Evolutionary conservation across 2,329 filamentous ascomycete genomes (phyloP).

Genomic region (Colletotrichum costaricense): DNA sequence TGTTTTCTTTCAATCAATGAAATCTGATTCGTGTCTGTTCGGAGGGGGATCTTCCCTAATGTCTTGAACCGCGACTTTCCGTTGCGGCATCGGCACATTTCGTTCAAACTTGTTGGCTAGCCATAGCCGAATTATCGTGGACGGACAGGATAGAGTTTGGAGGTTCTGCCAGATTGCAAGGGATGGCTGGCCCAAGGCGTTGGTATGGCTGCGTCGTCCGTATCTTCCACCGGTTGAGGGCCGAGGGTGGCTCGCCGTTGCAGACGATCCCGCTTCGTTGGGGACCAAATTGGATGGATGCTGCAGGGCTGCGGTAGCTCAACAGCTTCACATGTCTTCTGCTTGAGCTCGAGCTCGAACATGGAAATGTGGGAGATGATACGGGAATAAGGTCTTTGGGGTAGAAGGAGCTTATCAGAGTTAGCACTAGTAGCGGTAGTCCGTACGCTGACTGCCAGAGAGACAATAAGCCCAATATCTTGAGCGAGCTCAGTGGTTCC

Average conservation of each 20-base stretch:
- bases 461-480: constrained; percentile 11
- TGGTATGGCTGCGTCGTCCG: background rate
- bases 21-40: background rate
- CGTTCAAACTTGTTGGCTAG: background rate
- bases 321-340: constrained; percentile 22
- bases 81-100: constrained; percentile 14
- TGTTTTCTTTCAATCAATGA: background rate
- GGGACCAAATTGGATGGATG: background rate
- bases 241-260: constrained; percentile 22
- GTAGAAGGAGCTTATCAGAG: background rate
- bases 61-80: constrained; percentile 27
- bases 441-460: background rate
- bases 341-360: background rate
- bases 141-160: constrained; percentile 1
- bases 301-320: constrained; percentile 29
- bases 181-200: background rate
- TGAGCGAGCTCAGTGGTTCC: background rate
- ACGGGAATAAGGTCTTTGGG: background rate
- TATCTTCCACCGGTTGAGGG: constrained; percentile 1
- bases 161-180: background rate
- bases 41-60: background rate
- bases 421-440: too few relatives aligned
- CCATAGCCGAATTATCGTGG: constrained; percentile 5
- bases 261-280: constrained; percentile 29
- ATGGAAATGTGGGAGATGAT: constrained; percentile 8